phyloP scores from a whole-genome alignment of 2,329 filamentous ascomycete genomes.

The Penicillium sp. region DNA sequence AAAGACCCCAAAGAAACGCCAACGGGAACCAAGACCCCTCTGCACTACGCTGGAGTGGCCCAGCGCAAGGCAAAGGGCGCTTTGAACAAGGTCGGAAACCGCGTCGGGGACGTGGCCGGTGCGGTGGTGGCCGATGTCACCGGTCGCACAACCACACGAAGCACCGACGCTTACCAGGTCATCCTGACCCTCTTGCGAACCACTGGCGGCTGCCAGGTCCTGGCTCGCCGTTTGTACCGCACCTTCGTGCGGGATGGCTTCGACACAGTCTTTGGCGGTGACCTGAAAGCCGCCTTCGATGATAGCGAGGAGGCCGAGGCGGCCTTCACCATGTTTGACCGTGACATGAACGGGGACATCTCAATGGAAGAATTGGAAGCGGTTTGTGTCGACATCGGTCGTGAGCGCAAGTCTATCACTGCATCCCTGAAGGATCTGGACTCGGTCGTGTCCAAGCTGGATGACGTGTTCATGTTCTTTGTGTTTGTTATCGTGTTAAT shows the following conservation, averaged over 20 bases:
- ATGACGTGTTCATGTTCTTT: slow-evolving; percentile 85
- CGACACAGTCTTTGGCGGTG: slow-evolving; percentile 75
- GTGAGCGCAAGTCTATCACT: slow-evolving; percentile 92
- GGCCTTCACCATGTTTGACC: slow-evolving; percentile 91
- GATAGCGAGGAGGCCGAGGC: slow-evolving; percentile 83
- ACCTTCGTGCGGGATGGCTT: slow-evolving; percentile 75
- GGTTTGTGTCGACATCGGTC: slow-evolving; percentile 89
- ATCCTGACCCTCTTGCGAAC: slow-evolving; percentile 74
- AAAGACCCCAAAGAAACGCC: slow-evolving; percentile 47
- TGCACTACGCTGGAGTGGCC: slow-evolving; percentile 67
- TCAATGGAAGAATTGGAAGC: slow-evolving; percentile 93
- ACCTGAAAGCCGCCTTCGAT: slow-evolving; percentile 76
- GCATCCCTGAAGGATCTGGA: slow-evolving; percentile 94
- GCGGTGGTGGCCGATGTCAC: slow-evolving; percentile 91
- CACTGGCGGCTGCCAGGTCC: slow-evolving; percentile 73
- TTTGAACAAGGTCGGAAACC: slow-evolving; percentile 77
- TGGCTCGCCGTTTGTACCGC: slow-evolving; percentile 85
- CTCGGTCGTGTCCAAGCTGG: slow-evolving; percentile 86
- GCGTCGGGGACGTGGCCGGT: slow-evolving; percentile 81
- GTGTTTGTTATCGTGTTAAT: slow-evolving; percentile 78
- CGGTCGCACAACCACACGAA: slow-evolving; percentile 66
- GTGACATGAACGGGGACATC: slow-evolving; percentile 94
- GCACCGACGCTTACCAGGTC: slow-evolving; percentile 80
- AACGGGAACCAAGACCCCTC: slow-evolving; percentile 72
- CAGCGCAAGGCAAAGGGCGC: slow-evolving; percentile 74